Evolutionary conservation across 257 asterid species (phyloP).

Genomic region (Salvia hispanica): DNA sequence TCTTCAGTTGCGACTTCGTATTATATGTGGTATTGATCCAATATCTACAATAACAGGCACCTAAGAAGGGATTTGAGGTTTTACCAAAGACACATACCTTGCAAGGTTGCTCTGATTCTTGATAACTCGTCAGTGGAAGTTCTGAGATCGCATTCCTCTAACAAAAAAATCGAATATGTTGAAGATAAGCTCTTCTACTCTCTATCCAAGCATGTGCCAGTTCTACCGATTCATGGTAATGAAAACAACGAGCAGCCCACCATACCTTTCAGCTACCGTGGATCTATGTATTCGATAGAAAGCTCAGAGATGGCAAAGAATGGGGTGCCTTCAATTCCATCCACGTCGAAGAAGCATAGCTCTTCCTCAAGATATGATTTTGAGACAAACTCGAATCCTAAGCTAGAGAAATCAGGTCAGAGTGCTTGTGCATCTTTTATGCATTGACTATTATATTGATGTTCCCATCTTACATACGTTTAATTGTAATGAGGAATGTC

Average conservation of each 20-base stretch:
- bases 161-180: conserved; percentile 39
- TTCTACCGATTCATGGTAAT: conserved; percentile 32
- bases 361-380: conserved; percentile 39
- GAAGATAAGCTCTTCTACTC: conserved; percentile 53
- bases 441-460: not conserved
- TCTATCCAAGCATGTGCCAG: conserved; percentile 52
- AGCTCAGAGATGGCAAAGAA: conserved; percentile 42
- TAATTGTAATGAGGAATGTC: conserved; percentile 24
- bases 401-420: conserved; percentile 59
- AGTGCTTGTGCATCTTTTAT: not conserved
- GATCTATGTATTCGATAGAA: conserved; percentile 40
- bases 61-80: conserved; percentile 59
- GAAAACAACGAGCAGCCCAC: conserved; percentile 43
- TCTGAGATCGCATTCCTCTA: conserved; percentile 39
- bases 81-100: conserved; percentile 63
- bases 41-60: conserved; percentile 52
- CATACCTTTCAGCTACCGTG: conserved; percentile 35
- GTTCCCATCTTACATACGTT: not conserved
- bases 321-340: conserved; percentile 25
- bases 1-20: conserved; percentile 1
- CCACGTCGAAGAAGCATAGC: conserved; percentile 37
- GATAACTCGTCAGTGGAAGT: conserved; percentile 51
- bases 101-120: conserved; percentile 67
- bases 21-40: conserved; percentile 12
- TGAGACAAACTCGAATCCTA: conserved; percentile 26